A percentile compares a stretch with the other conserved stretches of the same genome.
Conservation (phyloP, 768 basidiomycete genomes). For the Tephrocybe sp. region DNA sequence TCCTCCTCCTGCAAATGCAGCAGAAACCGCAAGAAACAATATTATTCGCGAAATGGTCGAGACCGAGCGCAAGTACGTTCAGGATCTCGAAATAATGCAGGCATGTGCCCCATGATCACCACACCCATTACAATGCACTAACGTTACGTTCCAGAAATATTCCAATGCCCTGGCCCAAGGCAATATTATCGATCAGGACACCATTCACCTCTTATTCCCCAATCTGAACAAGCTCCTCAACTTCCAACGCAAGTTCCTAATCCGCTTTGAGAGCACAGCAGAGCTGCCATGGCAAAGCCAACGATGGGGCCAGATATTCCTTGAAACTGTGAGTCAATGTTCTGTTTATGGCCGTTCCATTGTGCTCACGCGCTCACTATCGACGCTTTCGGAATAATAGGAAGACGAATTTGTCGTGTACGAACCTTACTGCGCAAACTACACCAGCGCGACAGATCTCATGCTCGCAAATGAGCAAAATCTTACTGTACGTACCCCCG, state of each 20-base stretch:
- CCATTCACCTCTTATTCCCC: slow-evolving; percentile 93
- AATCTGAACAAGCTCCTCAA: slow-evolving; percentile 93
- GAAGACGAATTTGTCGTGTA: slow-evolving; percentile 96
- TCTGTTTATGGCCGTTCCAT: slow-evolving; percentile 41
- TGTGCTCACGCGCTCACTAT: slow-evolving; percentile 29
- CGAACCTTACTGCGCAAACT: slow-evolving; percentile 96
- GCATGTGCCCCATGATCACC: slow-evolving; percentile 40
- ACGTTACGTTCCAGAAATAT: slow-evolving; percentile 66
- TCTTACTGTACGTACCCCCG: slow-evolving; percentile 61
- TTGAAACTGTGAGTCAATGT: slow-evolving; percentile 69
- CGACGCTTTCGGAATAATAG: slow-evolving; percentile 52
- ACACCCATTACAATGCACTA: slow-evolving; percentile 5
- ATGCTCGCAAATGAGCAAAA: slow-evolving; percentile 85
- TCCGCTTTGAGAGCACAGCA: slow-evolving; percentile 82
- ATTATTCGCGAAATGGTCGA: slow-evolving; percentile 88
- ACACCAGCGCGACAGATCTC: slow-evolving; percentile 81
- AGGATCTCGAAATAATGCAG: slow-evolving; percentile 95
- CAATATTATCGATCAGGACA: slow-evolving; percentile 89
- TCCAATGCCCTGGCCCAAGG: slow-evolving; percentile 77
- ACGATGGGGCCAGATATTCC: slow-evolving; percentile 83
- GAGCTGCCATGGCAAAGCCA: slow-evolving; percentile 82
- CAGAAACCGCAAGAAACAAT: slow-evolving; percentile 68
- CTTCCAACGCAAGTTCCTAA: slow-evolving; percentile 93
- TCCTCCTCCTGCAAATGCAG: slow-evolving; percentile 48
- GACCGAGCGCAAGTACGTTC: slow-evolving; percentile 95